Percentiles rank a stretch among this genome's conserved stretches.
Evolutionary conservation across 164 flowering plant species (phyloP).

Genomic region (Piper longum): DNA sequence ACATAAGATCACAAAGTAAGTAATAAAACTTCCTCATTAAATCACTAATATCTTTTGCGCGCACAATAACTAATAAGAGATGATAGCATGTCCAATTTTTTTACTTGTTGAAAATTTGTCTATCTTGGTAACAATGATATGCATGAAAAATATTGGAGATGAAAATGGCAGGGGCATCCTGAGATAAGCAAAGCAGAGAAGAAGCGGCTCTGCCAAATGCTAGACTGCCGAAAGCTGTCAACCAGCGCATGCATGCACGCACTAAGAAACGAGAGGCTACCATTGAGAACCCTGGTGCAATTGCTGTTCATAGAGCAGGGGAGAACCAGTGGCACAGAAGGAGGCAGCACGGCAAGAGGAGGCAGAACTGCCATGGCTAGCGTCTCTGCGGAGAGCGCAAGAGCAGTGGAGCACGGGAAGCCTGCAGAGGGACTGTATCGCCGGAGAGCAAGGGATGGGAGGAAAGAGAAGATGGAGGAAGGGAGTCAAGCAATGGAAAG

Average conservation of each 20-base stretch:
- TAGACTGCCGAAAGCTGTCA: slow-evolving; percentile 72
- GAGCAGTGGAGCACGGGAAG: neutral
- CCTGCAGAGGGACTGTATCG: neutral
- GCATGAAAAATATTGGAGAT: neutral
- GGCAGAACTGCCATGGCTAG: neutral
- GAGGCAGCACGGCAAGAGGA: neutral
- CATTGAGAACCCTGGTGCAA: slow-evolving; percentile 85
- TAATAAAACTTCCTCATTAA: too few relatives aligned
- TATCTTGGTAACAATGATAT: neutral
- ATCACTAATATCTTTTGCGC: too few relatives aligned
- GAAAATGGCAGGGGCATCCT: slow-evolving; percentile 44
- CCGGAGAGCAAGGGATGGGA: neutral
- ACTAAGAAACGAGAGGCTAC: slow-evolving; percentile 65
- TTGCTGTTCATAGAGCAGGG: slow-evolving; percentile 75
- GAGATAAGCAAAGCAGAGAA: slow-evolving; percentile 54
- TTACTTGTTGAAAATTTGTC: neutral
- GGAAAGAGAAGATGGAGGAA: neutral
- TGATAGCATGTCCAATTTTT: neutral
- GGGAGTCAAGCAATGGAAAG: neutral
- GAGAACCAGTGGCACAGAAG: slow-evolving; percentile 17
- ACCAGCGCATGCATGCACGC: slow-evolving; percentile 58
- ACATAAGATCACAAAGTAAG: too few relatives aligned
- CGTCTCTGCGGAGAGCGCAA: neutral
- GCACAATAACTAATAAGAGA: too few relatives aligned
- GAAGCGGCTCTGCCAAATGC: slow-evolving; percentile 51